Evolutionary conservation across 768 basidiomycete species (phyloP).

Genomic region (Dacryopinax spathularia): DNA sequence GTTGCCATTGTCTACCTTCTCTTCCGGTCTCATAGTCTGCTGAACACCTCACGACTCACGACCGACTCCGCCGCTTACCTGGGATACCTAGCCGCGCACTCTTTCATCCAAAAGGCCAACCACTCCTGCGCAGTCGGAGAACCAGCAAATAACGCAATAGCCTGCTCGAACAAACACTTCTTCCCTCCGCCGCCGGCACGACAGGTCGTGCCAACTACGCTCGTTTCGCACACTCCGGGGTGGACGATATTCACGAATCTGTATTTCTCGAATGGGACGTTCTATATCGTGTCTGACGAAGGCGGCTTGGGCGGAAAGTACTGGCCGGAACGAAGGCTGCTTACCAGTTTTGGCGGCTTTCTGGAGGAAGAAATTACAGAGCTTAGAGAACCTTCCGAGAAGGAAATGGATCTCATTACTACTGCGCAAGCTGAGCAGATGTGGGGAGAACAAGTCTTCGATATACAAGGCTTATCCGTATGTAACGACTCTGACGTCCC

Average conservation of each 20-base stretch:
- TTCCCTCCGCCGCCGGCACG: not conserved
- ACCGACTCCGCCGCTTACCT: no score
- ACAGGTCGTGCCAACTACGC: not conserved
- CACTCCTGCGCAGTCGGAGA: not conserved
- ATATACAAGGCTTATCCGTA: constrained; percentile 61
- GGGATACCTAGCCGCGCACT: no score
- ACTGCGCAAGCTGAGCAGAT: constrained; percentile 42
- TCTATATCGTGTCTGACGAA: constrained; percentile 45
- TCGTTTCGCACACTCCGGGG: constrained; percentile 44
- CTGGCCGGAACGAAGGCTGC: constrained; percentile 30
- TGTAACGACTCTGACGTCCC: constrained; percentile 19
- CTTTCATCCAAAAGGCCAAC: not conserved
- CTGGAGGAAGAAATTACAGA: constrained; percentile 51
- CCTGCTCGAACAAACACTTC: not conserved
- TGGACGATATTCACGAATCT: constrained; percentile 77
- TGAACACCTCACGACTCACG: no score
- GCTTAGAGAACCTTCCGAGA: constrained; percentile 48
- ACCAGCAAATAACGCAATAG: not conserved
- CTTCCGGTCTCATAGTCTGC: no score
- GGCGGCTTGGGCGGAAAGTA: constrained; percentile 20
- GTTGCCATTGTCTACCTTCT: no score
- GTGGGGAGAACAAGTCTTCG: constrained; percentile 56
- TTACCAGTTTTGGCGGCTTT: constrained; percentile 35
- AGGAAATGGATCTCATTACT: constrained; percentile 48
- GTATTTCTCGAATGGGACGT: constrained; percentile 73